Conservation (phyloP, 1,284 basidiomycete species). For the Rhodofomes roseus region DNA sequence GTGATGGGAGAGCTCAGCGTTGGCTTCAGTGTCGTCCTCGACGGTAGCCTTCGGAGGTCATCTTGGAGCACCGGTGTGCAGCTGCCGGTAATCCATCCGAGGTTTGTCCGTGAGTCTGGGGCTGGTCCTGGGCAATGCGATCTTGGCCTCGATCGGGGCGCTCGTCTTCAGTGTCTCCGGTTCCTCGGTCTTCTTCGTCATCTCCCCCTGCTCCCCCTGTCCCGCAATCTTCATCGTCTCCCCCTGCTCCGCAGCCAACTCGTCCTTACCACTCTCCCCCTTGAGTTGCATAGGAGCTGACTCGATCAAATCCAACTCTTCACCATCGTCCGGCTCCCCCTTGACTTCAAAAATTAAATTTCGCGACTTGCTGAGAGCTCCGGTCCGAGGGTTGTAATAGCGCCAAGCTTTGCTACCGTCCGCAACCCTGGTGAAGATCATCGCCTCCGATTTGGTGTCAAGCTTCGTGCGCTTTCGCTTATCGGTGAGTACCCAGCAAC, state of each 20-base stretch:
- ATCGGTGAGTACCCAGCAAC: constrained; percentile 5
- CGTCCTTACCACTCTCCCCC: constrained; percentile 12
- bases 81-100: not conserved
- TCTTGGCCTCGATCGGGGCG: not conserved
- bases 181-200: not conserved
- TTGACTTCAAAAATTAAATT: constrained; percentile 9
- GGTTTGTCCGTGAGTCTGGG: constrained; percentile 1
- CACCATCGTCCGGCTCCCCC: not conserved
- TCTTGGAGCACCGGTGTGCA: not conserved
- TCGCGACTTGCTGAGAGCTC: constrained; percentile 5
- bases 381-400: constrained; percentile 10
- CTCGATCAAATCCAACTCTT: not conserved
- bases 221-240: not conserved
- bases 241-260: not conserved
- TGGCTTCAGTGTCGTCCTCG: not conserved
- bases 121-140: not conserved
- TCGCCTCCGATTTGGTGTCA: constrained; percentile 8
- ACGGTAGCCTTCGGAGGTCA: not conserved
- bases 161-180: not conserved
- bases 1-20: constrained; percentile 2
- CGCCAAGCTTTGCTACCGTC: constrained; percentile 14
- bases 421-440: constrained; percentile 14
- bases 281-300: constrained; percentile 4
- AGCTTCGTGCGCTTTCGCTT: constrained; percentile 7
- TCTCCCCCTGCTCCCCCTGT: not conserved